Conservation (phyloP, 306 rosid species). For the Quercus rubra region DNA sequence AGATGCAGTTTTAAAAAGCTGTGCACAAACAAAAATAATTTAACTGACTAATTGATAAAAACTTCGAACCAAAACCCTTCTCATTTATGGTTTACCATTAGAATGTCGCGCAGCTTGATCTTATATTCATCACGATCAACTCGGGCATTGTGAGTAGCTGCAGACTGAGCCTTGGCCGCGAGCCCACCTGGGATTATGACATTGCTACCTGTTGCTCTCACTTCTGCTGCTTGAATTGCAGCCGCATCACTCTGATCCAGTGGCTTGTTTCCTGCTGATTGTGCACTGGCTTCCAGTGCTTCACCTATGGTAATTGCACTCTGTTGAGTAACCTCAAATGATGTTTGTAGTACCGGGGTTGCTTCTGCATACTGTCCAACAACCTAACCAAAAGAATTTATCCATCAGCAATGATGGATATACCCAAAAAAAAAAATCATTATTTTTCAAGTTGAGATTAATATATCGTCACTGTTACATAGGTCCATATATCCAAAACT, state of each 20-base stretch:
- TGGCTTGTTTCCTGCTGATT: slow-evolving; percentile 43
- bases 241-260: slow-evolving; percentile 64
- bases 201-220: slow-evolving; percentile 51
- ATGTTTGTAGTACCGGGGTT: slow-evolving; percentile 10
- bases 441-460: too few species aligned
- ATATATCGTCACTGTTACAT: too few species aligned
- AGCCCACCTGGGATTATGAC: slow-evolving; percentile 51
- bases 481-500: too few species aligned
- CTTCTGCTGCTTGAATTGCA: slow-evolving; percentile 73
- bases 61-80: too few species aligned
- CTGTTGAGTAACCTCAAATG: background rate
- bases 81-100: slow-evolving; percentile 16
- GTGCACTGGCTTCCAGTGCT: slow-evolving; percentile 67
- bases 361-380: slow-evolving; percentile 48
- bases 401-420: too few species aligned
- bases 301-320: slow-evolving; percentile 62
- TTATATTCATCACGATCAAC: slow-evolving; percentile 35
- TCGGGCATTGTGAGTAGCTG: slow-evolving; percentile 44
- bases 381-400: slow-evolving; percentile 36
- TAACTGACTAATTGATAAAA: too few species aligned
- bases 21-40: too few species aligned
- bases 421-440: too few species aligned
- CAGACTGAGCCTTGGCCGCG: slow-evolving; percentile 57
- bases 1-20: too few species aligned
- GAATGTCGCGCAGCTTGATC: slow-evolving; percentile 52